Percentiles rank a stretch among this genome's conserved stretches.
These are phyloP conservation scores for Colletotrichum sansevieriae DNA, from an alignment of 2,329 filamentous ascomycete genomes.

Conservation along the genomic window DNA sequence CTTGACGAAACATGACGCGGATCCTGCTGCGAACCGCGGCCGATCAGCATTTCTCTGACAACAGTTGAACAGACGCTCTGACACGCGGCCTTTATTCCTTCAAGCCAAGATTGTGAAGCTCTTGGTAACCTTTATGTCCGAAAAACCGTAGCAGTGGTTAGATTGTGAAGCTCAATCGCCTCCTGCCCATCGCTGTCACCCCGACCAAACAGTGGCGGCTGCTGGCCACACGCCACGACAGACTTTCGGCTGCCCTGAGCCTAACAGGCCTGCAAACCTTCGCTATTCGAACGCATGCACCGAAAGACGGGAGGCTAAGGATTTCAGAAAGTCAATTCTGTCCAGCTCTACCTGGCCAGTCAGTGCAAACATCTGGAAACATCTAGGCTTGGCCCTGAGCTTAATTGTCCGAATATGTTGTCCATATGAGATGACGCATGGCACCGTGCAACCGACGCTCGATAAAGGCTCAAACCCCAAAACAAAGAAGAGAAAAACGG, in stretches of 20 bases:
- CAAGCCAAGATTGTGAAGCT: neutral
- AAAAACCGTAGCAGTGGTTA: neutral
- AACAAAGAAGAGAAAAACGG: constrained; percentile 1
- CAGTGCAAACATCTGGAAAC: constrained; percentile 10
- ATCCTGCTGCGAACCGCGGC: constrained; percentile 30
- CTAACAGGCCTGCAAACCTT: constrained; percentile 1
- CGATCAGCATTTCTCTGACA: constrained; percentile 37
- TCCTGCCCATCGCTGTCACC: constrained; percentile 3
- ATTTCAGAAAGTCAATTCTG: constrained; percentile 22
- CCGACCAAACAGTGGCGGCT: constrained; percentile 21
- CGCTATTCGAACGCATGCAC: constrained; percentile 8
- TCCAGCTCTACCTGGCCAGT: constrained; percentile 32
- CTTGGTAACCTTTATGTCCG: neutral
- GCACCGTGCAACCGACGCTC: constrained; percentile 15
- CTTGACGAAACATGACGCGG: constrained; percentile 35
- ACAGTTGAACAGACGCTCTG: constrained; percentile 10
- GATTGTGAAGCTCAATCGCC: constrained; percentile 3
- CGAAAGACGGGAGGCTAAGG: constrained; percentile 15
- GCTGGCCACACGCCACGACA: constrained; percentile 15
- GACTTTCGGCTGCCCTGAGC: constrained; percentile 28
- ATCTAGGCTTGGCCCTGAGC: constrained; percentile 31
- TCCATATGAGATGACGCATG: constrained; percentile 15
- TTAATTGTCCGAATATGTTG: constrained; percentile 12
- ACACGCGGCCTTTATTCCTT: constrained; percentile 10
- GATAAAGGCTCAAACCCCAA: constrained; percentile 17